Base-by-base conservation (phyloP, 2,329 filamentous ascomycete genomes). In the Emydomyces testavorans region DNA sequence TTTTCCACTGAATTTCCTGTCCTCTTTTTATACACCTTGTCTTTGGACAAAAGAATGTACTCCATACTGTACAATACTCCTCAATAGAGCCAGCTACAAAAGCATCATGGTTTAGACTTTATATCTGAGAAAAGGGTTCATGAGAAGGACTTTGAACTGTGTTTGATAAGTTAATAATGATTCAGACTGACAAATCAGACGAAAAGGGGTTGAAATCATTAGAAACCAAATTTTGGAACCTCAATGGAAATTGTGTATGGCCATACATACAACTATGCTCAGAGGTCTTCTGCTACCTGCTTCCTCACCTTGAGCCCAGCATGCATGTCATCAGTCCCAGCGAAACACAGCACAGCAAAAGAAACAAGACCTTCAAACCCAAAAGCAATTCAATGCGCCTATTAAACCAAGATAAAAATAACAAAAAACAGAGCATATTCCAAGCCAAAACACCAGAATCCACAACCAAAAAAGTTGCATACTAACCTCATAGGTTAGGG, bases 51-150 rank as follows among this genome's bases (percentile, higher is more conserved):
- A 37, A 21, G n/a, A 37, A 4, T 37, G 31, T 45, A 37, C 21
- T 29, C 32, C 23, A 37, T 20, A 23, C 32, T 45, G 42, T 45
- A 45, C 42, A 26, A 36, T 37, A 45, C 21, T 35, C 23, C 21
- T 20, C 13, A 36, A 44, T 36, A 45, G 28, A 43, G 20, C 21
- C 16, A 20, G 34, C 23, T 23, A 6, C 32, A 45, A 37, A 28
- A 45, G n/a, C 3, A 13, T 7, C 15, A 29, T 28, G 15, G n/a
- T 44, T 21, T 45, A 2, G n/a, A 23, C 4, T 7, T 26, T 8
- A 6, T 13, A 11, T 18, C 16, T 11, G 10, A 35, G 11, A n/a
- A n/a, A 24, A 43, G 10, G 28, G 16, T 15, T 15, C 21, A 43
- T n/a, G n/a, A 32, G 28, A 32, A 18, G 24, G 20, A 7, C n/a